Evolutionary conservation across 2,329 filamentous ascomycete species (phyloP), one percentile per base, ranked within the genome.

Genomic region (Bretziella fagacearum): DNA sequence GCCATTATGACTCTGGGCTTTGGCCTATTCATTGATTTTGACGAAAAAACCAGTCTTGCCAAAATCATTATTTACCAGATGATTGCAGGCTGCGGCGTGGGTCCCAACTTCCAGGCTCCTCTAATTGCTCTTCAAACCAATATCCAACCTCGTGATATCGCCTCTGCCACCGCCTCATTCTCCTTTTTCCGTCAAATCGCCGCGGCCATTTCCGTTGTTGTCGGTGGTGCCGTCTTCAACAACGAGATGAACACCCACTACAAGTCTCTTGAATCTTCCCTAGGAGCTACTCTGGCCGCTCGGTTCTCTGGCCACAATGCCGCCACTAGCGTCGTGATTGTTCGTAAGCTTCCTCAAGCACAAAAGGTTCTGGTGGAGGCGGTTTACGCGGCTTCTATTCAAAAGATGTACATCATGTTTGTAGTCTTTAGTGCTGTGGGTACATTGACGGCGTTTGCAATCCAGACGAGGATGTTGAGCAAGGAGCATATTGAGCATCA

Each of bases 221-320:
- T 86, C 32, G 83, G 83, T 20, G 77, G 80, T n/a, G 80, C 84
- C 39, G 71, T 87, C 30, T 86, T 87, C 63, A 78, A 84, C 61
- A 86, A 87, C 58, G 64, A 71, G 50, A 83, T 85, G 76, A 62
- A 74, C 53, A 65, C 64, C 40, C 71, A 75, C 54, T 65, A 68
- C 23, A 56, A 62, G 3, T 56, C 57, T 6, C 66, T 82, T 25
- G 59, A 62, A 18, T 55, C 61, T 25, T 60, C 69, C 3, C 65
- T 83, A 0, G 71, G 71, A 0, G 61, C 61, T 0, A 56, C 70
- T 2, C 61, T 69, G 1, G 74, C 74, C 0, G 54, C 58, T 3
- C 55, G 64, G 20, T 67, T 84, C 4, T 68, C 72, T 3, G 77
- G 77, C n/a, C 62, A 65, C 53, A 67, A 70, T 48, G 74, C 79